Base-by-base conservation (phyloP, 768 basidiomycete species). In the Tylopilus sp. region DNA sequence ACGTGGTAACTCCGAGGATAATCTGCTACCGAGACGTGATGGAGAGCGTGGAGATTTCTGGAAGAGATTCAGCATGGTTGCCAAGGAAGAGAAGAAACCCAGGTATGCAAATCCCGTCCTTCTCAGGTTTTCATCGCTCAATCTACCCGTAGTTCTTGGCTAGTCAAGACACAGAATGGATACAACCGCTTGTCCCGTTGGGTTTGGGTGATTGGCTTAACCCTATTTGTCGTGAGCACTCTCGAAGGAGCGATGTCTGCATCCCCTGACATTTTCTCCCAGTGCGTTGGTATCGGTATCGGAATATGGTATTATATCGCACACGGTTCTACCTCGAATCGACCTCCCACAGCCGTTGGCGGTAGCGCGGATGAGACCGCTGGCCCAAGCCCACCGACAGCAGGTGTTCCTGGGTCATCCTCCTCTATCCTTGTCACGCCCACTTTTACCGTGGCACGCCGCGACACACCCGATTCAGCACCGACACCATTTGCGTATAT, bases 1-100 rank as follows among this genome's bases (percentile, higher is more conserved):
- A 63, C 79, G 88, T 15, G 80, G 86, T 6, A 75, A 82, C 44
- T 73, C 73, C 1, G 89, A 91, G 65, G 86, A 84, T 38, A 79
- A 82, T 2, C 63, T 87, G 3, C 65, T 91, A 8, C 84, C 87
- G 2, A 74, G 73, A 36, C 78, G 86, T 40, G 86, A 4, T 20
- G 20, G 88, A 3, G 81, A 88, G 64, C 80, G 77, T 44, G 87
- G 88, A 1, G 88, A 91, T 60, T 91, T 92, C 70, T 92, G 90
- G 90, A 75, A 86, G 53, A 76, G 90, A 35, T 92, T 91, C 69
- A 88, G 85, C 54, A 89, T 91, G 75, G 82, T 91, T 55, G 88
- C 82, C 9, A 87, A 81, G 62, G 82, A 83, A 52, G 82, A 86
- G 57, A 73, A 75, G 62, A 81, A 81, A 59, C 75, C 77, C 67